A percentile compares a stretch with the other conserved stretches of the same genome.
These are phyloP conservation scores for Coprinopsis cinerea DNA, from an alignment of 768 basidiomycete genomes.

Conservation along the genomic window DNA sequence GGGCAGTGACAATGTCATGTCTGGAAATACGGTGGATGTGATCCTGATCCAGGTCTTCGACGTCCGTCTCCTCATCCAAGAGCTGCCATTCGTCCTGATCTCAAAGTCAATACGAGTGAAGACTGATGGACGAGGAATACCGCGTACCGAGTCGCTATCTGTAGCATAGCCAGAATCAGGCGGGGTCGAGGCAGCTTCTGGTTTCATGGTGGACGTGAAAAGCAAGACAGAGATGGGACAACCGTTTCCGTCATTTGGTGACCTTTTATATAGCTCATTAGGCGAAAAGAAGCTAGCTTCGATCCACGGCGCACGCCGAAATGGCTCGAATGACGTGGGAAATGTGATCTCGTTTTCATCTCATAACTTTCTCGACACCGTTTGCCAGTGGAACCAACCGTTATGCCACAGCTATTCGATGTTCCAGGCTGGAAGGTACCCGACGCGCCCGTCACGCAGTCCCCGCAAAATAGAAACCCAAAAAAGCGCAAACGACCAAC, in stretches of 20 bases:
- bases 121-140: too few species aligned
- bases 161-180: background rate
- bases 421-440: slow-evolving; percentile 66
- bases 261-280: background rate
- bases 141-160: slow-evolving; percentile 2
- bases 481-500: slow-evolving; percentile 52
- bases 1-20: slow-evolving; percentile 42
- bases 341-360: too few species aligned
- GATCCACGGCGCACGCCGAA: too few species aligned
- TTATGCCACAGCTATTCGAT: slow-evolving; percentile 38
- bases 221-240: background rate
- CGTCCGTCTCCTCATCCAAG: slow-evolving; percentile 20
- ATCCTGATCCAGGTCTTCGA: slow-evolving; percentile 13
- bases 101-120: background rate
- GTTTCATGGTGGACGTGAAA: background rate
- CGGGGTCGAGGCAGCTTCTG: background rate
- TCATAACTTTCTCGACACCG: background rate
- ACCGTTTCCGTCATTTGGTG: background rate
- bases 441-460: slow-evolving; percentile 32
- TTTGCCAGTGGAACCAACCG: slow-evolving; percentile 24
- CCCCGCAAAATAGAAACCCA: slow-evolving; percentile 24
- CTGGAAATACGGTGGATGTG: slow-evolving; percentile 14
- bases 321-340: background rate
- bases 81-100: slow-evolving; percentile 26
- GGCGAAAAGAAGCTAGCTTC: background rate